Evolutionary conservation across 164 flowering plant genomes (phyloP), one percentile per base, ranked within the genome.

Genomic region (Buxus sempervirens): DNA sequence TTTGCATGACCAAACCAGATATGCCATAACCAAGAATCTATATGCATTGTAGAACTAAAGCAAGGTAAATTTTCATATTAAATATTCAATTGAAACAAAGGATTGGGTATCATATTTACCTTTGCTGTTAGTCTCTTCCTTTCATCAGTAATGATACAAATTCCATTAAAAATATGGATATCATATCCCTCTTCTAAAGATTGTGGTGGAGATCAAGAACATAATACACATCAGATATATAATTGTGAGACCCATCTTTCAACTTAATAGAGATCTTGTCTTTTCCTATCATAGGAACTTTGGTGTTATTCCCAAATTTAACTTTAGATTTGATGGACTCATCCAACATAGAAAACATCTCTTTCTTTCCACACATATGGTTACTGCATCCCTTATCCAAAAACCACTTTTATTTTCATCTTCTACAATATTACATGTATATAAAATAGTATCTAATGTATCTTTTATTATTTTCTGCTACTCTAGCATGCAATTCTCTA

Each of bases 21-120:
- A 25, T 71, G 68, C 48, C 68, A 71, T 10, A 63, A 15, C 69
- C 69, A 54, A n/a, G 64, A 25, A 0, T 72, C 65, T 28, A 25
- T 54, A 21, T 45, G 45, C 26, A 48, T 19, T 24, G 48, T n/a
- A 5, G 56, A 21, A 23, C 3, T 23, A 0, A 59, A 60, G 16
- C 54, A 59, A 60, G 24, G 36, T 26, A 26, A 25, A n/a, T 4
- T 56, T 16, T 18, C 65, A 62, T 21, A 0, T 0, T 28, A 20
- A 21, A 60, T 60, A 20, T 61, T 23, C 24, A 49, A n/a, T 58
- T 10, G 23, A 28, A 61, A 61, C 65, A 61, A 18, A 0, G 9
- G 4, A 60, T 68, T 68, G 12, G 2, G 45, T 19, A 25, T 48
- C 58, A 67, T 22, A 0, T 0, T 54, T 10, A 28, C 64, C 2